These are phyloP conservation scores for Fennellomyces sp. DNA, from an alignment of 371 early-diverging fungal species.

Conservation along the genomic window DNA sequence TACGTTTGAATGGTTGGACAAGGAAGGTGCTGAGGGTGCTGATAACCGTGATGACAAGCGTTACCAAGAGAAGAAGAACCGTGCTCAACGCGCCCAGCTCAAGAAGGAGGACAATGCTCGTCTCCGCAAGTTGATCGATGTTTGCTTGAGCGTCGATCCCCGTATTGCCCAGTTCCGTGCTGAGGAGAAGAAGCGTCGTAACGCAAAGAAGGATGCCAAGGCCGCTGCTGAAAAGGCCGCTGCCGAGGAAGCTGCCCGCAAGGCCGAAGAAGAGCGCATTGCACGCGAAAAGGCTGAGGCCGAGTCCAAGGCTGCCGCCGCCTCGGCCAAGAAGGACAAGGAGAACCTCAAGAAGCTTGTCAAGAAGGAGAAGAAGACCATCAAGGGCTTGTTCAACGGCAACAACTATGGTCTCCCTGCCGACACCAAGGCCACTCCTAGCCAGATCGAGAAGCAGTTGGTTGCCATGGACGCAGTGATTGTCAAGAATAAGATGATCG, in stretches of 20 bases:
- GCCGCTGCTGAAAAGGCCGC: constrained; percentile 76
- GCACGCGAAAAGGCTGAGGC: constrained; percentile 61
- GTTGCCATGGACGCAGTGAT: constrained; percentile 72
- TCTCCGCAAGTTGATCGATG: constrained; percentile 84
- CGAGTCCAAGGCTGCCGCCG: constrained; percentile 66
- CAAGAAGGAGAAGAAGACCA: constrained; percentile 91
- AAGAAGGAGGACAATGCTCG: constrained; percentile 98
- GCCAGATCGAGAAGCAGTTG: constrained; percentile 63
- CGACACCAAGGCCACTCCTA: constrained; percentile 53
- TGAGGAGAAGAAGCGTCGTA: constrained; percentile 86
- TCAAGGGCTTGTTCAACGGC: constrained; percentile 79
- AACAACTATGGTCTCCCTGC: constrained; percentile 80
- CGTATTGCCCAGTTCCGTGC: constrained; percentile 90
- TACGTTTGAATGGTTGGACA: constrained; percentile 96
- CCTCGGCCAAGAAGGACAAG: constrained; percentile 72
- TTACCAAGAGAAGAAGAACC: constrained; percentile 94
- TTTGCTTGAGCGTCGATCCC: constrained; percentile 84
- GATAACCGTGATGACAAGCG: constrained; percentile 97
- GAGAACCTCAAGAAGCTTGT: constrained; percentile 78
- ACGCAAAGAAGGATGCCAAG: constrained; percentile 88
- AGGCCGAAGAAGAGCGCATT: constrained; percentile 51
- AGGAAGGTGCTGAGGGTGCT: constrained; percentile 91
- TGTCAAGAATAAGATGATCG: constrained; percentile 66
- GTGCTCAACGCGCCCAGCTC: constrained; percentile 85
- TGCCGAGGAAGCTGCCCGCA: constrained; percentile 63